phyloP scores from a whole-genome alignment of 2,329 filamentous ascomycete genomes.

The Phoma sp. region DNA sequence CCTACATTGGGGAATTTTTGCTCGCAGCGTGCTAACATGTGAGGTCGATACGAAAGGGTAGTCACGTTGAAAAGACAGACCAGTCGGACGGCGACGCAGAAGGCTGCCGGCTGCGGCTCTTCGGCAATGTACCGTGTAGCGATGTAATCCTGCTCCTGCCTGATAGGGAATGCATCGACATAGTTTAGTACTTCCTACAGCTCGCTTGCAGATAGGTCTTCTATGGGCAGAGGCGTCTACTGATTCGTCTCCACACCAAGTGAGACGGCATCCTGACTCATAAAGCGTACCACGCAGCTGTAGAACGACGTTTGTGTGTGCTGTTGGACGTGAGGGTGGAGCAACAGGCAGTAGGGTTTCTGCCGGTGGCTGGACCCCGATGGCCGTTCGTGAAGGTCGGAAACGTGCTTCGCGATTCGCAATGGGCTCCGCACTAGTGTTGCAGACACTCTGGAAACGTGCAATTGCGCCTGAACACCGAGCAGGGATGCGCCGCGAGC shows the following conservation, averaged over 20 bases:
- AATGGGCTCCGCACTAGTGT: not conserved
- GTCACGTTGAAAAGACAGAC: not conserved
- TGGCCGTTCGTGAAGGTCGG: slow-evolving; percentile 1
- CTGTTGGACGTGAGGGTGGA: not conserved
- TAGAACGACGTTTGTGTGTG: not conserved
- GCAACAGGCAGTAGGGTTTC: not conserved
- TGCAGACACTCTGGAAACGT: slow-evolving; percentile 3
- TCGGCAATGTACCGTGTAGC: not conserved
- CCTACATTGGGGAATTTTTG: slow-evolving; percentile 1
- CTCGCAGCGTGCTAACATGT: not conserved
- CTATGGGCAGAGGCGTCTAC: not conserved
- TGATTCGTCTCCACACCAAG: slow-evolving; percentile 1
- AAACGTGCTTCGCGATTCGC: slow-evolving; percentile 10
- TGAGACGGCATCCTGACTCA: not conserved
- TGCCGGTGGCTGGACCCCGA: slow-evolving; percentile 9
- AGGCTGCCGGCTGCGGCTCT: slow-evolving; percentile 1
- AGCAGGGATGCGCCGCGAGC: slow-evolving; percentile 8
- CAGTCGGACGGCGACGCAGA: slow-evolving; percentile 1
- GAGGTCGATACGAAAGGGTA: slow-evolving; percentile 5
- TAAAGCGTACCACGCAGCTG: not conserved
- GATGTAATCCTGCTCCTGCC: slow-evolving; percentile 4
- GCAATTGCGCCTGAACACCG: slow-evolving; percentile 3
- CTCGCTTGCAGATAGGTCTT: not conserved
- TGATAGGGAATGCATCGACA: not conserved
- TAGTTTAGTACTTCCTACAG: not conserved